phyloP scores from a whole-genome alignment of 2,329 filamentous ascomycete species.

The Trichoderma pleuroti region DNA sequence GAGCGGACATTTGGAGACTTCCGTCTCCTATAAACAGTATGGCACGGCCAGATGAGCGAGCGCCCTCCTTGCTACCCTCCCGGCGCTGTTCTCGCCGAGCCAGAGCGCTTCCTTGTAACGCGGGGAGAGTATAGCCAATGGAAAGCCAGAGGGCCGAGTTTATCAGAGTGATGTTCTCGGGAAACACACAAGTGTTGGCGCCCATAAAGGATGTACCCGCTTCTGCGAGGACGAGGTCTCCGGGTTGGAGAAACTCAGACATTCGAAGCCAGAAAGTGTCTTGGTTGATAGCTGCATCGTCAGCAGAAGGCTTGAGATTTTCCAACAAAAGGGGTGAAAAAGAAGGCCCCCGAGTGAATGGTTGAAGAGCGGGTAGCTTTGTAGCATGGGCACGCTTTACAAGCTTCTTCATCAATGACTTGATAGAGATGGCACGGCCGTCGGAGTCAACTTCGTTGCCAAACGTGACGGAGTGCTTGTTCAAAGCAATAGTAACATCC shows the following conservation, averaged over 20 bases:
- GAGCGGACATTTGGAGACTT: conserved; percentile 63
- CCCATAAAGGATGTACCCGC: conserved; percentile 58
- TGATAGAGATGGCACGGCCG: conserved; percentile 31
- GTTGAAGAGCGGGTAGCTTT: conserved; percentile 22
- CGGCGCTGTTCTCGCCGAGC: conserved; percentile 45
- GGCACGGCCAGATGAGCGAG: conserved; percentile 32
- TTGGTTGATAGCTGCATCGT: conserved; percentile 42
- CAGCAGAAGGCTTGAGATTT: background rate
- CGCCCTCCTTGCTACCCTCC: background rate
- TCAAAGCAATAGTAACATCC: conserved; percentile 33
- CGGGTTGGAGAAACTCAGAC: conserved; percentile 44
- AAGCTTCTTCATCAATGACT: conserved; percentile 24
- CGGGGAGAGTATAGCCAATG: conserved; percentile 59
- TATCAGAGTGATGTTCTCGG: conserved; percentile 45
- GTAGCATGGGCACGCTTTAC: conserved; percentile 31
- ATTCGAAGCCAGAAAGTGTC: conserved; percentile 47
- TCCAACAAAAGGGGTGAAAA: conserved; percentile 23
- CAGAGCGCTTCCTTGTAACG: conserved; percentile 52
- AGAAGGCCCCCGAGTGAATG: conserved; percentile 28
- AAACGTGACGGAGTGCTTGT: background rate
- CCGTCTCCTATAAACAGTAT: conserved; percentile 61
- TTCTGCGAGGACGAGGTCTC: conserved; percentile 56
- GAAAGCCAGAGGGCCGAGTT: conserved; percentile 55
- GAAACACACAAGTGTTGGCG: conserved; percentile 48
- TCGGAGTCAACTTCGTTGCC: background rate